Evolutionary conservation across 495 filamentous ascomycete genomes (phyloP).

Genomic region (Xylaria acuta): DNA sequence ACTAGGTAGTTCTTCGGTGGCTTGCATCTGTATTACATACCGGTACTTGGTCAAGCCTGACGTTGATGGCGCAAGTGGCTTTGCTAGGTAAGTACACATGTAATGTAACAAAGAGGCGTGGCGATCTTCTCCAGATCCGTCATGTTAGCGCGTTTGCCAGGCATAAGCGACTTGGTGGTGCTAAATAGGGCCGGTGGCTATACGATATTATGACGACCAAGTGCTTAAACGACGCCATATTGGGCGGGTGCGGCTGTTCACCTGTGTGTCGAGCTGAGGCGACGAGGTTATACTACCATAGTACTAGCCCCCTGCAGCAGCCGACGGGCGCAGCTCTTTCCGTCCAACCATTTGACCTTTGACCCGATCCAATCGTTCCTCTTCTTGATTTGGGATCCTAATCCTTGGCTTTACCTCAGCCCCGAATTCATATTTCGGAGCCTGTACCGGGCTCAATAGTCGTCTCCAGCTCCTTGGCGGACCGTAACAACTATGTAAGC

Average conservation of each 20-base stretch:
- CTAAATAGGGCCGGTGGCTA: slow-evolving; percentile 8
- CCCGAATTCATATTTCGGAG: slow-evolving; percentile 14
- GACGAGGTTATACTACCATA: background rate
- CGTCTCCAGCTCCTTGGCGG: slow-evolving; percentile 7
- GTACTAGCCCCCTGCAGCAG: background rate
- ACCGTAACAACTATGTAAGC: background rate
- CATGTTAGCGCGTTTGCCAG: background rate
- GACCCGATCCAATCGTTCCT: slow-evolving; percentile 7
- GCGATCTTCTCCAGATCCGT: slow-evolving; percentile 17
- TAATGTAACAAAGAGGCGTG: background rate
- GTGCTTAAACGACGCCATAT: slow-evolving; percentile 13
- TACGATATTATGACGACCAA: slow-evolving; percentile 8
- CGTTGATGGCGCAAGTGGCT: slow-evolving; percentile 10
- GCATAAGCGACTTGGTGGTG: slow-evolving; percentile 3
- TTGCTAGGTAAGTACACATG: background rate
- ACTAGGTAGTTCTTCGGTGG: background rate
- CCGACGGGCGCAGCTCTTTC: slow-evolving; percentile 2
- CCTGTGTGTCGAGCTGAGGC: slow-evolving; percentile 14
- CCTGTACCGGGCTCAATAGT: slow-evolving; percentile 16
- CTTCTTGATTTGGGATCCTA: background rate
- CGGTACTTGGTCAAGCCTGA: slow-evolving; percentile 14
- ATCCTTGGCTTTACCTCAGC: slow-evolving; percentile 18
- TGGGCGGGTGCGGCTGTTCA: slow-evolving; percentile 18
- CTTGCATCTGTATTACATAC: slow-evolving; percentile 21
- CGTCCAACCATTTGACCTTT: background rate